phyloP scores from a whole-genome alignment of 805 yeast species.

The Alloascoidea africana region DNA sequence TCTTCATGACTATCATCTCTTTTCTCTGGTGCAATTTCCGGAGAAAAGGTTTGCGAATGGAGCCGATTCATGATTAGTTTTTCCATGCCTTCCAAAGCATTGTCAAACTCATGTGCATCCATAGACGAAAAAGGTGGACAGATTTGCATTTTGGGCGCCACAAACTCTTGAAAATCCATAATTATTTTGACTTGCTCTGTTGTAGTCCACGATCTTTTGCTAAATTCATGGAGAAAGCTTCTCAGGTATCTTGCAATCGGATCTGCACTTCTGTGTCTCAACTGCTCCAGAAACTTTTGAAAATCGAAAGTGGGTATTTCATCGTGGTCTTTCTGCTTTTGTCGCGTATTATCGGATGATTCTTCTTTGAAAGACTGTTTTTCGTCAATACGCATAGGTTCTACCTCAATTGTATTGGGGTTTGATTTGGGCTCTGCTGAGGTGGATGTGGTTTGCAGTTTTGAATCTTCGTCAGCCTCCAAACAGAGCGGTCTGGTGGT shows the following conservation, averaged over 20 bases:
- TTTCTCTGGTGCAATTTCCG: constrained; percentile 33
- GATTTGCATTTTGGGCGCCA: constrained; percentile 41
- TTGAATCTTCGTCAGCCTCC: too few species aligned
- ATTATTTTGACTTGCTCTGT: constrained; percentile 69
- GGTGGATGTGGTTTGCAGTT: too few species aligned
- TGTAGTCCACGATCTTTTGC: constrained; percentile 52
- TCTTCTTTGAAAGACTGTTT: background rate
- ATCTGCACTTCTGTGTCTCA: constrained; percentile 66
- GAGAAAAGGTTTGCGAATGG: constrained; percentile 68
- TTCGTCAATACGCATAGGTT: background rate
- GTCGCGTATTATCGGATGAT: background rate
- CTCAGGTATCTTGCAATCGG: constrained; percentile 78
- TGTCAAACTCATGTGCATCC: constrained; percentile 42
- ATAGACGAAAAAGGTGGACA: constrained; percentile 65
- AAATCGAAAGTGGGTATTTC: constrained; percentile 51
- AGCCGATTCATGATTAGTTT: constrained; percentile 82
- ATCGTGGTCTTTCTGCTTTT: constrained; percentile 8
- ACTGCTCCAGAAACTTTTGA: constrained; percentile 57
- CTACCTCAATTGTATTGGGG: background rate
- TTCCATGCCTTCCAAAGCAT: constrained; percentile 84
- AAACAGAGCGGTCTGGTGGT: background rate
- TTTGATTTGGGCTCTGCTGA: background rate
- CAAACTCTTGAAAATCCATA: constrained; percentile 61
- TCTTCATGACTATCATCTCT: constrained; percentile 40
- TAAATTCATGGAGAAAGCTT: constrained; percentile 70